Evolutionary conservation across 768 basidiomycete genomes (phyloP).

Genomic region (Dentipellis sp.): DNA sequence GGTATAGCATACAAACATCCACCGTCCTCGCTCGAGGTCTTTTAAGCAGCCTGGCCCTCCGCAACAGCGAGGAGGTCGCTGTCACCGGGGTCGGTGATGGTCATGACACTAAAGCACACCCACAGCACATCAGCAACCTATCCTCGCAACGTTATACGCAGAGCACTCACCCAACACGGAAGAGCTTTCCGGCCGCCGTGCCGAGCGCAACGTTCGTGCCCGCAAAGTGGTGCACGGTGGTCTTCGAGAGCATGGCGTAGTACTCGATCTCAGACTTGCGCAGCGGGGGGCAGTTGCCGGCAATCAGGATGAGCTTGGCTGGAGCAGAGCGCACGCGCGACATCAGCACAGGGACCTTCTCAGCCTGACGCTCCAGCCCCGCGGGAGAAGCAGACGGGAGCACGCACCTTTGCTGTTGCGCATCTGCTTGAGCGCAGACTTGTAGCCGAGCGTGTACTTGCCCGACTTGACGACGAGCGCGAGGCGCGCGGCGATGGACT

Average conservation of each 20-base stretch:
- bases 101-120: constrained; percentile 71
- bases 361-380: constrained; percentile 98
- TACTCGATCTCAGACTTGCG: constrained; percentile 99
- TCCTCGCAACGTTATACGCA: constrained; percentile 5
- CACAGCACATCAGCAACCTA: background rate
- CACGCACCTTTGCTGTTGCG: constrained; percentile 91
- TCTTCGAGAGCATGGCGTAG: constrained; percentile 99
- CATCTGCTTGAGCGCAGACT: constrained; percentile 98
- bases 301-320: constrained; percentile 99
- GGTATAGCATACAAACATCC: constrained; percentile 13
- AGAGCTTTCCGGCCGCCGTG: constrained; percentile 97
- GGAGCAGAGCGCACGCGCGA: constrained; percentile 14
- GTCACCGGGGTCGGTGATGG: constrained; percentile 91
- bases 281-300: constrained; percentile 97
- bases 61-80: constrained; percentile 88
- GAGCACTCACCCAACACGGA: constrained; percentile 82
- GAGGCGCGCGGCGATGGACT: constrained; percentile 88
- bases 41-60: constrained; percentile 60
- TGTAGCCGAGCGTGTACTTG: constrained; percentile 96
- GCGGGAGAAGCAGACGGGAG: constrained; percentile 37
- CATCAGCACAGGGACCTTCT: constrained; percentile 94
- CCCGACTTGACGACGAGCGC: constrained; percentile 98
- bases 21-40: constrained; percentile 1
- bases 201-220: constrained; percentile 98
- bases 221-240: constrained; percentile 94